phyloP scores from a whole-genome alignment of 768 basidiomycete species.

The Agaricus subrufescens region DNA sequence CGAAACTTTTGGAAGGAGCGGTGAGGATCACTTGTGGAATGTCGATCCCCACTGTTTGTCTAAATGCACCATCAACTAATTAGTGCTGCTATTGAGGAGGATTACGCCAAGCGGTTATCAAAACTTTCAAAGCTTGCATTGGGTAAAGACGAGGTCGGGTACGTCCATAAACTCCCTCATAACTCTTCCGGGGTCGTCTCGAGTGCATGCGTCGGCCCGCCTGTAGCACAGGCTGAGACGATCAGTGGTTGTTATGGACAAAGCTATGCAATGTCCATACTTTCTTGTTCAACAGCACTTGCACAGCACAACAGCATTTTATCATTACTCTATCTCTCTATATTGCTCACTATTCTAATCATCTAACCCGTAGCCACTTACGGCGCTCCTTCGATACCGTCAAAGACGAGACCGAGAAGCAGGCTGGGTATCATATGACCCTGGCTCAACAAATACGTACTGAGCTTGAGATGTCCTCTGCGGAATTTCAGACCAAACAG shows the following conservation, averaged over 20 bases:
- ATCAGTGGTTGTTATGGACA: neutral
- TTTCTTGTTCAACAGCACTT: neutral
- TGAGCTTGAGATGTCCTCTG: constrained; percentile 66
- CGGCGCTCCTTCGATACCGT: constrained; percentile 78
- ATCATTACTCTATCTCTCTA: neutral
- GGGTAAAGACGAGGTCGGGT: constrained; percentile 94
- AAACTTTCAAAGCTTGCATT: constrained; percentile 73
- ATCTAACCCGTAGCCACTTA: constrained; percentile 58
- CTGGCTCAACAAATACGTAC: constrained; percentile 72
- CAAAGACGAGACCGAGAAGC: constrained; percentile 78
- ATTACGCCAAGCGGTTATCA: constrained; percentile 82
- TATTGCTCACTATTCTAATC: constrained; percentile 4
- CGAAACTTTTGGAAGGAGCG: constrained; percentile 90
- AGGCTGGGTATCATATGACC: constrained; percentile 66
- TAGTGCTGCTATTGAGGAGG: constrained; percentile 90
- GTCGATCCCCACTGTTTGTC: neutral
- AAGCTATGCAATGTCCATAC: neutral
- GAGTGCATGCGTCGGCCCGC: neutral
- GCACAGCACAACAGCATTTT: neutral
- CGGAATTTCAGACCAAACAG: constrained; percentile 59
- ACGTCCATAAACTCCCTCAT: constrained; percentile 23
- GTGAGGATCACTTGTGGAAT: constrained; percentile 37
- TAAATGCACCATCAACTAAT: constrained; percentile 6
- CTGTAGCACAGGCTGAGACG: neutral
- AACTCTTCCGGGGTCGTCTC: neutral